Base-by-base conservation (phyloP, 805 yeast species). In the Suhomyces sp. region DNA sequence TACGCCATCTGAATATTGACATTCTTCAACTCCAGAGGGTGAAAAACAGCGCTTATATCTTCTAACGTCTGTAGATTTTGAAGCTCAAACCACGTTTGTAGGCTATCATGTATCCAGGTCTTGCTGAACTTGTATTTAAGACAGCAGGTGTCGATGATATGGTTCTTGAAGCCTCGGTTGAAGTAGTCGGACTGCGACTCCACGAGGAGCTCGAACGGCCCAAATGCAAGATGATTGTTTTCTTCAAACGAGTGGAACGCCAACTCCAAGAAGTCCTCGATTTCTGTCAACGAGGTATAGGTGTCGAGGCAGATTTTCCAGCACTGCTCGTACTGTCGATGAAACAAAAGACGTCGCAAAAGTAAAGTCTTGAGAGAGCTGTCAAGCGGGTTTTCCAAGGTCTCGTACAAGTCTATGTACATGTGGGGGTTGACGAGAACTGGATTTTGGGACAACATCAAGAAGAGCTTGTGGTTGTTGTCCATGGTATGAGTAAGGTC, bases 261-360 rank as follows among this genome's bases (percentile, higher is more conserved):
- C 21, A 62, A 51, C 13, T 69, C 76, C 27, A 72, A 57, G 37
- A 67, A 57, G 13, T 72, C 77, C 51, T 74, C 78, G 20, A 73
- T 56, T 47, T 73, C 79, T 17, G 61, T 61, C 15, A 75, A 59
- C 15, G 71, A 61, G 19, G 66, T 58, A 9, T 63, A 57, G 12
- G 64, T 64, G 25, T 59, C 61, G 2, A 69, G 40, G 33, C 64
- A 57, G 10, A 67, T 49, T 8, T 53, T 52, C 78, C 78, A 75
- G 46, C 69, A 61, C 12, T 55, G 57, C 6, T 52, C 56, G 62
- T 63, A 74, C 39, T 58, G 58, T 44, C 62, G 60, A 56, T 73
- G 75, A 47, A 58, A 70, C n/a, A 67, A 52, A 21, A 75, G 57
- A 24, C 70, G 48, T 27, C 60, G 56, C n/a, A 69, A 52, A 6